Conservation (phyloP, 2,329 filamentous ascomycete species). For the Penicillium sp. region DNA sequence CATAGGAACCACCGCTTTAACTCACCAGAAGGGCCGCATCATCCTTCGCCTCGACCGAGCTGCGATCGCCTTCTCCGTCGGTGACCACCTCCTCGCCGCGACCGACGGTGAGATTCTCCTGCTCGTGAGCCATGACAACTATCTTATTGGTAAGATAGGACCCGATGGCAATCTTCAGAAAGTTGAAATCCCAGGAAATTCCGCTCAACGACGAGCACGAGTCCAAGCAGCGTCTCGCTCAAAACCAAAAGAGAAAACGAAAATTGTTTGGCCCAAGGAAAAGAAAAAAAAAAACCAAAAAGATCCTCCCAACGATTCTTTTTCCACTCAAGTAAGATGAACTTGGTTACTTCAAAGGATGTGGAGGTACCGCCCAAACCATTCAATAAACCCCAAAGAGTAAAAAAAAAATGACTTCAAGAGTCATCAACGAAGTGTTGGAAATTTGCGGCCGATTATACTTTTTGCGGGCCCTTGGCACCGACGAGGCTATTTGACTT, state of each 20-base stretch:
- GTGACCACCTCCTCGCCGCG: constrained; percentile 14
- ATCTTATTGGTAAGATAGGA: not conserved
- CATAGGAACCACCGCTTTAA: not conserved
- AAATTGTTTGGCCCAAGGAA: not conserved
- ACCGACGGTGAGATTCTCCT: constrained; percentile 20
- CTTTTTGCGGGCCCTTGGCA: too few species aligned
- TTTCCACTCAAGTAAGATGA: not conserved
- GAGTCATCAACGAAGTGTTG: not conserved
- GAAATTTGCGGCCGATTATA: too few species aligned
- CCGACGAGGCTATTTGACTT: too few species aligned
- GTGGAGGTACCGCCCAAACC: not conserved
- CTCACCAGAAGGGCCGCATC: constrained; percentile 36
- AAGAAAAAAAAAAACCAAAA: not conserved
- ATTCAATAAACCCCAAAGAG: not conserved
- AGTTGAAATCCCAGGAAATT: too few species aligned
- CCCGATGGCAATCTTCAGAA: too few species aligned
- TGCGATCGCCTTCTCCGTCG: constrained; percentile 23
- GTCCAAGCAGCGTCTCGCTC: too few species aligned
- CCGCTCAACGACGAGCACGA: too few species aligned
- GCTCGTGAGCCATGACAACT: constrained; percentile 12
- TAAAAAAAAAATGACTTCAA: not conserved
- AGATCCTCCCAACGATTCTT: too few species aligned
- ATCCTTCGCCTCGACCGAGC: constrained; percentile 24
- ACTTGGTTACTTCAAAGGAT: too few species aligned
- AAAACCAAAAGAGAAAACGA: too few species aligned